Base-by-base conservation (phyloP, 2,329 filamentous ascomycete species). In the Seiridium cupressi region DNA sequence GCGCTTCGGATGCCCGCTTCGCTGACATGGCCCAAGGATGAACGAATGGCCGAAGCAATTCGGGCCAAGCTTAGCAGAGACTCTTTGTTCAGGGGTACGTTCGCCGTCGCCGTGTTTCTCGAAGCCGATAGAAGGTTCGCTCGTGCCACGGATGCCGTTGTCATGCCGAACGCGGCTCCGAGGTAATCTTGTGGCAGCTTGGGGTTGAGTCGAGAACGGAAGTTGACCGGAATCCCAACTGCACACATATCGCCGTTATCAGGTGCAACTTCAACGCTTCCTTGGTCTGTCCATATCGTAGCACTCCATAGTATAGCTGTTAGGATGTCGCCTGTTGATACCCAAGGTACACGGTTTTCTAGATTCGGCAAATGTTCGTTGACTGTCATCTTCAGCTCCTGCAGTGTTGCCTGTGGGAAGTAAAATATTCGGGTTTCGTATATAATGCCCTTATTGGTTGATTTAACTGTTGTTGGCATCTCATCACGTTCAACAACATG, bases 151-250 rank as follows among this genome's bases (percentile, higher is more conserved):
- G 59, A 66, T 4, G 65, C 66, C 5, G 48, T 57, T 5, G 69
- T 66, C 66, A 70, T 69, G 2, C 62, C 47, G 40, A 72, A 72
- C 1, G 70, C 70, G 3, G 68, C 65, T 7, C 70, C 70, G n/a
- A 72, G 62, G 44, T 71, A 73, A 46, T 63, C 57, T 2, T 51
- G 38, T 3, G 66, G 64, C 3, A 72, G 62, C 1, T 64, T 63
- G 31, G 65, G 64, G n/a, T 58, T 57, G 11, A 64, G 34, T 2
- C 60, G 62, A 4, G 61, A 54, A 32, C 70, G 69, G 59, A 72
- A 68, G 51, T 73, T 69, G 35, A 70, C 70, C 5, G 70, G 70
- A 35, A 71, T 63, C 7, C 64, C 67, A 38, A 69, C 61, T 9
- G 66, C 68, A 46, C 60, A 68, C 18, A 34, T 57, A 2, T 44